phyloP scores from a whole-genome alignment of 345 rosid genomes.

The Aquilaria malaccensis region DNA sequence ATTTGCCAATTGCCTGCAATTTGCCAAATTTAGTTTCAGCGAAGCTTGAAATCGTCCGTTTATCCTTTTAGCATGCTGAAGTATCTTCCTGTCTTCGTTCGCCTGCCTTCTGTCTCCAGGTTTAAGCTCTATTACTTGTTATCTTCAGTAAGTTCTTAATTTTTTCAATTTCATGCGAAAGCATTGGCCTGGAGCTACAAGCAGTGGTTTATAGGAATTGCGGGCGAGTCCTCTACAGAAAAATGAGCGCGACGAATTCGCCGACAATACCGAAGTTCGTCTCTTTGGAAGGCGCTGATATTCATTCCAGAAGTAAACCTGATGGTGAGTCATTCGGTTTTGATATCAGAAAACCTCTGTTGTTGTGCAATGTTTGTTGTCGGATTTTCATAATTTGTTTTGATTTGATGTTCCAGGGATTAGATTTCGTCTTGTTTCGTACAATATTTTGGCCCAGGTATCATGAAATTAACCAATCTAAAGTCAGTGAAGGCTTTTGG shows the following conservation, averaged over 20 bases:
- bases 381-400: not conserved
- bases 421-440: conserved; percentile 59
- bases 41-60: too few relatives aligned
- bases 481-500: too few relatives aligned
- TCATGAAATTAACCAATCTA: not conserved
- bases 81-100: conserved; percentile 3
- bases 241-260: conserved; percentile 41
- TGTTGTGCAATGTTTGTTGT: not conserved
- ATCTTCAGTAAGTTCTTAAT: not conserved
- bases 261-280: conserved; percentile 44
- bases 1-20: too few relatives aligned
- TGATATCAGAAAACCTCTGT: not conserved
- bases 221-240: conserved; percentile 23
- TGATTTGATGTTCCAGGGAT: conserved; percentile 30
- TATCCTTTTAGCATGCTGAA: conserved; percentile 9
- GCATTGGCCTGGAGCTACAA: not conserved
- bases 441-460: conserved; percentile 76
- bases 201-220: not conserved
- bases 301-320: conserved; percentile 25
- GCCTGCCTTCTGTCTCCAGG: conserved; percentile 16
- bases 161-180: not conserved
- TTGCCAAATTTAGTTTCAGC: too few relatives aligned
- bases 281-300: conserved; percentile 41
- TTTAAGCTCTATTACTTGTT: not conserved
- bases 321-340: conserved; percentile 31